Percentiles rank a stretch among this genome's conserved stretches.
Conservation (phyloP, 345 rosid species). For the Corchorus capsularis region DNA sequence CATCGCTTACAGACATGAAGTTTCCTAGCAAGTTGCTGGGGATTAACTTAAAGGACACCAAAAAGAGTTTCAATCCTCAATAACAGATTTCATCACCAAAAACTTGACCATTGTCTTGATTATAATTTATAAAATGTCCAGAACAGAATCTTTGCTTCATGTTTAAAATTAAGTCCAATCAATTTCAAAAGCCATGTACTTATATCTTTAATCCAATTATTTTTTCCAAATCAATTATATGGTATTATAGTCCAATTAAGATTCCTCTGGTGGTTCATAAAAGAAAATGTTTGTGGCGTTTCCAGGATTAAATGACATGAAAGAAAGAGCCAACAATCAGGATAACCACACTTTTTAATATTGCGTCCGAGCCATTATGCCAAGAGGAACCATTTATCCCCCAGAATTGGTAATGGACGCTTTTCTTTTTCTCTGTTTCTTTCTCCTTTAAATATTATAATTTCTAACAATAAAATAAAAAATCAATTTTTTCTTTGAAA, state of each 20-base stretch:
- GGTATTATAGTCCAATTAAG: not conserved
- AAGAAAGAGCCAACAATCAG: constrained; percentile 47
- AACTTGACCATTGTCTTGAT: no score
- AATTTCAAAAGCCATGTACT: no score
- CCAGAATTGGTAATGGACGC: constrained; percentile 98
- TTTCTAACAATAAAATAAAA: not conserved
- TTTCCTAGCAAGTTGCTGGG: not conserved
- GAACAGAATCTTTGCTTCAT: no score
- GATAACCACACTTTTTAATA: constrained; percentile 61
- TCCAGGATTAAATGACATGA: constrained; percentile 73
- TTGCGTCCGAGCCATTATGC: constrained; percentile 96
- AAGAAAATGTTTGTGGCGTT: constrained; percentile 56
- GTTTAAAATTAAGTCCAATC: no score
- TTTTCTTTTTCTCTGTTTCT: no score
- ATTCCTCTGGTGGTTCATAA: not conserved
- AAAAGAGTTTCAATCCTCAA: no score
- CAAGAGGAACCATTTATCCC: constrained; percentile 69
- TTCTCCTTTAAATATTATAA: no score
- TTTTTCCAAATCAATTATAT: not conserved
- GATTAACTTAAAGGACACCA: not conserved
- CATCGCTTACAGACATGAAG: no score
- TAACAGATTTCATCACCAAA: no score
- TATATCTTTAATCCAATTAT: no score
- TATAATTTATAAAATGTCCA: no score
- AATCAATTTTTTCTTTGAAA: not conserved